Evolutionary conservation across 805 yeast genomes (phyloP), one percentile per base, ranked within the genome.

Genomic region (Schizosaccharomyces octosporus): DNA sequence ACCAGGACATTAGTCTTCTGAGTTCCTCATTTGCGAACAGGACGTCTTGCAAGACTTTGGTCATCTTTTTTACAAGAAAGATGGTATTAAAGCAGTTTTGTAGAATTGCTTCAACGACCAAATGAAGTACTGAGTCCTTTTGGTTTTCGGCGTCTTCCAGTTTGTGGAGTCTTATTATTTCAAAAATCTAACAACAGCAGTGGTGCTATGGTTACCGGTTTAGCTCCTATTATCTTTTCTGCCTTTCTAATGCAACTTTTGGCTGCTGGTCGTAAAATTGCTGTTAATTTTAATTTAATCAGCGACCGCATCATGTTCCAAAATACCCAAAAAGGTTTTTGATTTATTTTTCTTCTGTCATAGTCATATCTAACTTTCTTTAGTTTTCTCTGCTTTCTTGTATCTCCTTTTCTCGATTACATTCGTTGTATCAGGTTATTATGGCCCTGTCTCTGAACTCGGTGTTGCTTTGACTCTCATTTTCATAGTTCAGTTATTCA

Each of bases 401-500:
- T 85, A 95, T 39, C 76, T 89, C 63, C 97, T 97, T 66, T 97
- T 90, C 75, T 97, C 97, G 62, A 85, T 95, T 58, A 97, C 89
- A 63, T 94, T 89, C 68, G 98, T 93, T 15, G 76, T 87, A 67
- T 88, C 96, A 58, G 98, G 98, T 66, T 88, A 90, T 86, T 93
- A 93, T 72, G 98, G 98, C 63, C 84, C 85, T 64, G 94, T 97
- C 65, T 75, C 81, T 59, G 84, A 82, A 64, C 78, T 93, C 64
- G 98, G 98, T 55, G 74, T 84, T 57, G 97, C 96, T 63, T 95
- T 90, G 62, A 87, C 95, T 72, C 75, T 87, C 64, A 77, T 93
- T 69, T 79, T 93, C 70, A 81, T 90, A 64, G 78, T 90, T 71
- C 98, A 93, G 76, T 81, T 93, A 72, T 96, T 90, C 63, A 85